A percentile compares a stretch with the other conserved stretches of the same genome.
Conservation (phyloP, 371 early-diverging fungal genomes). For the Haplosporangium sp. region DNA sequence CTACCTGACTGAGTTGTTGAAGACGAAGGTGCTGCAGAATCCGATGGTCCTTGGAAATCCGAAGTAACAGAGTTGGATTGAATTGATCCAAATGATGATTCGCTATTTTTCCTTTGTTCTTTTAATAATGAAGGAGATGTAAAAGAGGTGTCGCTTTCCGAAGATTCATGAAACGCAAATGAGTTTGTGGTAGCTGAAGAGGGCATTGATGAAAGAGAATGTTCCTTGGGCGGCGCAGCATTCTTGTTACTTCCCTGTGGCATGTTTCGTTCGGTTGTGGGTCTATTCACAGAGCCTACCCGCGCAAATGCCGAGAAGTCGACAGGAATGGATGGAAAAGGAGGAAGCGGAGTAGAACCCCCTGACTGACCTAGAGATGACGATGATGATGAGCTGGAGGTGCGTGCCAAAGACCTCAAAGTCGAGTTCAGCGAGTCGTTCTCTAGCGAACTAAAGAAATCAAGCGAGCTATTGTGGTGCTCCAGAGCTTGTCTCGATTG, state of each 20-base stretch:
- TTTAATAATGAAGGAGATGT: constrained; percentile 11
- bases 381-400: constrained; percentile 5
- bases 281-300: background rate
- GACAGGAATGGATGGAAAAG: constrained; percentile 19
- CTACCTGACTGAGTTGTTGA: background rate
- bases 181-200: constrained; percentile 1
- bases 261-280: background rate
- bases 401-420: constrained; percentile 1
- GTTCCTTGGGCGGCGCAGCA: background rate
- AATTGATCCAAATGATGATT: background rate
- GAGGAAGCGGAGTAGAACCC: constrained; percentile 9
- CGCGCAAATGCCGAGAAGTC: constrained; percentile 33
- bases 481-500: constrained; percentile 13
- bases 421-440: constrained; percentile 6
- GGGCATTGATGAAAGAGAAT: background rate
- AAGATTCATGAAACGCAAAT: background rate
- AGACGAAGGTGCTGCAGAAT: background rate
- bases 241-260: constrained; percentile 4
- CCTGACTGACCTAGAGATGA: constrained; percentile 2
- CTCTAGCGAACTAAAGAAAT: constrained; percentile 44
- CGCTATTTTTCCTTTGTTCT: constrained; percentile 2
- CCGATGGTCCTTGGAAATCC: background rate
- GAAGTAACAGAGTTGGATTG: background rate
- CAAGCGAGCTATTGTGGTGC: constrained; percentile 31
- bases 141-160: background rate